These are phyloP conservation scores for Amphichorda felina DNA, from an alignment of 2,329 filamentous ascomycete genomes.

Conservation along the genomic window DNA sequence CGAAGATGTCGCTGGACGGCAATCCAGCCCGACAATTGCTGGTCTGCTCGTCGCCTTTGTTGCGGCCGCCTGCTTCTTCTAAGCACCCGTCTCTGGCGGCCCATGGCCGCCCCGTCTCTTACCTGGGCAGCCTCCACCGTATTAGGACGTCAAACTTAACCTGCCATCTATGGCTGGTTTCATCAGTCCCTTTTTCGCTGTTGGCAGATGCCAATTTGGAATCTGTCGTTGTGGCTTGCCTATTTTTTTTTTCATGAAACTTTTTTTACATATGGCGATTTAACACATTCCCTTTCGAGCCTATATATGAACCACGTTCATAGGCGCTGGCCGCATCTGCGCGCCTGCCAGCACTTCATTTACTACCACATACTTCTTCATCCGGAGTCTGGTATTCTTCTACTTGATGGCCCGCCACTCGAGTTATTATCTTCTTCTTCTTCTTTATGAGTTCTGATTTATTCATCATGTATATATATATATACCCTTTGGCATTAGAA, in stretches of 20 bases:
- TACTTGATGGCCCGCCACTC: not conserved
- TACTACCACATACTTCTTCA: not conserved
- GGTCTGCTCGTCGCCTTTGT: constrained; percentile 44
- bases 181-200: too few relatives aligned
- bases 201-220: too few relatives aligned
- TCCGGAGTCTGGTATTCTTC: not conserved
- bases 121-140: too few relatives aligned
- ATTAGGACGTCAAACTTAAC: too few relatives aligned
- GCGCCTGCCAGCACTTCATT: not conserved
- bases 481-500: not conserved
- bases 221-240: too few relatives aligned
- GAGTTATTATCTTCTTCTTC: not conserved
- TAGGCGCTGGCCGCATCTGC: too few relatives aligned
- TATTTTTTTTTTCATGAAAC: not conserved
- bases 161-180: too few relatives aligned
- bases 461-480: not conserved
- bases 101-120: too few relatives aligned
- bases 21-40: constrained; percentile 32
- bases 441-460: not conserved
- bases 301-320: too few relatives aligned
- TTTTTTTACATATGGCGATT: not conserved
- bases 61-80: constrained; percentile 38
- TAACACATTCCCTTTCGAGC: not conserved
- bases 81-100: too few relatives aligned
- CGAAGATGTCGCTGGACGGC: constrained; percentile 3